Evolutionary conservation across 352 stramenopile species (phyloP), one percentile per base, ranked within the genome.

Genomic region (Phytophthora aleatoria): DNA sequence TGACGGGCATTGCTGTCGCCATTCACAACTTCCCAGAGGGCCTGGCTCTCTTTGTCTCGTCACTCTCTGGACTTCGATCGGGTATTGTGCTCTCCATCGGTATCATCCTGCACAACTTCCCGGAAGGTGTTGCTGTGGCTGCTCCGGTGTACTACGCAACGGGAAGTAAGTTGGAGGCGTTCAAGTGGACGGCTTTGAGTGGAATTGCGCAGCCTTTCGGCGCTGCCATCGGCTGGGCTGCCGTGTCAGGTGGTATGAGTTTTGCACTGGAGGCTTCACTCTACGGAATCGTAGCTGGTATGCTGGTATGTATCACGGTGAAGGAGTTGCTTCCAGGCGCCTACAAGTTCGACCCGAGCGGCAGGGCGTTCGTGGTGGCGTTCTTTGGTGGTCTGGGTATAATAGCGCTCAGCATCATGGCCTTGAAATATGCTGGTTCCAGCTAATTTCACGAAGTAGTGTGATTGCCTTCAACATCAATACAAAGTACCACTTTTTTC

Each of bases 1-100:
- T 96, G 59, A 98, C 95, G 2, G 97, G 95, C 12, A 71, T 99
- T 9, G 96, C 93, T 41, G 98, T 99, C 57, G 94, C 88, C 4
- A 97, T 99, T 36, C 97, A 99, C 76, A 99, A 99, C 74, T 97
- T 99, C 67, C 96, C 96, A 0, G 97, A 99, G 66, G 97, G 97
- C 0, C 65, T 99, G 8, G 97, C 96, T 13, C 97, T 97, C 6
- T 99, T 98, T 66, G 94, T 98, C 15, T 95, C 90, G 0, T 92
- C 94, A 15, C 72, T 99, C 1, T 72, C 90, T 16, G 92, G 97
- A 65, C 87, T 97, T 6, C 76, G 68, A 5, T 82, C 98, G 9
- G 97, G 97, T 41, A 73, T 90, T 30, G 85, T 96, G 42, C 79
- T 99, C 8, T 96, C 96, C 1, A 72, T 99, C 49, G 96, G 92